A percentile compares a stretch with the other conserved stretches of the same genome.
These are phyloP conservation scores for Phialocephala sp. DNA, from an alignment of 2,329 filamentous ascomycete genomes.

Conservation along the genomic window DNA sequence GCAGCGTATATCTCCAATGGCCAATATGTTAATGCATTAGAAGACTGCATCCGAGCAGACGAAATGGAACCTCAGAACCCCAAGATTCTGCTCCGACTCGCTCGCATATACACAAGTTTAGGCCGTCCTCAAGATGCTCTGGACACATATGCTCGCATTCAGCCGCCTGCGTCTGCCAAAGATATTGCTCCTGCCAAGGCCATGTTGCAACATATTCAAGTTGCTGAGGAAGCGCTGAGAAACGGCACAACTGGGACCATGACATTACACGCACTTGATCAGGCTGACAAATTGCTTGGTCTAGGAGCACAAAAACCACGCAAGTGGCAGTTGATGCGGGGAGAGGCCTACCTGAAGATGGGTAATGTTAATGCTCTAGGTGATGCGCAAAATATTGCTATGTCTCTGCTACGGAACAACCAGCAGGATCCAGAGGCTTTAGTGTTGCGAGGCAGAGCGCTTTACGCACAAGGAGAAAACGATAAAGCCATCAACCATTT, in stretches of 20 bases:
- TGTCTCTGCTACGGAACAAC: conserved; percentile 84
- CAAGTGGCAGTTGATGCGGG: conserved; percentile 93
- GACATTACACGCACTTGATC: conserved; percentile 89
- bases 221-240: conserved; percentile 78
- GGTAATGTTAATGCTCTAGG: conserved; percentile 86
- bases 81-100: conserved; percentile 87
- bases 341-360: conserved; percentile 92
- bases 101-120: conserved; percentile 86
- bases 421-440: conserved; percentile 92
- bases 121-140: conserved; percentile 88
- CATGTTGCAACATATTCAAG: conserved; percentile 82
- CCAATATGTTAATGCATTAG: conserved; percentile 78
- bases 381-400: conserved; percentile 91
- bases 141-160: conserved; percentile 79
- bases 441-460: conserved; percentile 82
- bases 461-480: conserved; percentile 93
- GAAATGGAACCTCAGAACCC: conserved; percentile 84
- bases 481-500: conserved; percentile 94
- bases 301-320: conserved; percentile 78
- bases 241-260: conserved; percentile 84
- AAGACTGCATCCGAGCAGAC: conserved; percentile 83
- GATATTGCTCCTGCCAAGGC: conserved; percentile 82
- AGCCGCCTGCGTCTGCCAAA: conserved; percentile 80
- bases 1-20: conserved; percentile 91
- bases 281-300: conserved; percentile 83